A percentile compares a stretch with the other conserved stretches of the same genome.
These are phyloP conservation scores for Panicum hallii DNA, from an alignment of 202 grass and related monocot genomes.

Conservation along the genomic window DNA sequence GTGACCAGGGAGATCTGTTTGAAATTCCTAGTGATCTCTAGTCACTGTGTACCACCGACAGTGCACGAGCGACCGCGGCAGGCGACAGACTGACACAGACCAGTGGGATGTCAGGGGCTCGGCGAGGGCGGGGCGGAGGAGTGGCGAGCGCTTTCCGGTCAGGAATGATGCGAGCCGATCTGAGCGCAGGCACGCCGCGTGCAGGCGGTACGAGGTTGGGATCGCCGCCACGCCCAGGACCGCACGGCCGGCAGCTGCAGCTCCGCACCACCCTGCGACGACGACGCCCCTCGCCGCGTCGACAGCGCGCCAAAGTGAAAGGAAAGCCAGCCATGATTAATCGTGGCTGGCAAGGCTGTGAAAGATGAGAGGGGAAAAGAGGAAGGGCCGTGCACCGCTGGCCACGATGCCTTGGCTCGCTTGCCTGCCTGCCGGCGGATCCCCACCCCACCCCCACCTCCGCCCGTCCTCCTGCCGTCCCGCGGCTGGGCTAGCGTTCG, in stretches of 20 bases:
- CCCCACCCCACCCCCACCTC: not conserved
- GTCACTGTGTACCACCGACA: not conserved
- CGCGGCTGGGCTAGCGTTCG: not conserved
- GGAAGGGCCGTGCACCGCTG: not conserved
- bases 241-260: not conserved
- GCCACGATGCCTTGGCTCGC: not conserved
- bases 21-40: not conserved
- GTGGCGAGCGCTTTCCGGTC: conserved; percentile 1
- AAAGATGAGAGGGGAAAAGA: not conserved
- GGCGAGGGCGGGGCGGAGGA: not conserved
- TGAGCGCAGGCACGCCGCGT: not conserved
- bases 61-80: conserved; percentile 12
- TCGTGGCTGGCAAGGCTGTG: not conserved
- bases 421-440: not conserved
- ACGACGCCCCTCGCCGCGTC: not conserved
- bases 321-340: not conserved
- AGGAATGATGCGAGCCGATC: not conserved
- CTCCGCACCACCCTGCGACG: not conserved
- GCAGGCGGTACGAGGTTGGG: conserved; percentile 33
- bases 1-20: not conserved
- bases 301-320: not conserved
- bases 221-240: not conserved
- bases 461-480: too few species aligned
- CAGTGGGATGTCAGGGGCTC: not conserved
- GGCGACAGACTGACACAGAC: not conserved